These are phyloP conservation scores for Fonsecaea monophora DNA, from an alignment of 2,329 filamentous ascomycete species.

Conservation along the genomic window DNA sequence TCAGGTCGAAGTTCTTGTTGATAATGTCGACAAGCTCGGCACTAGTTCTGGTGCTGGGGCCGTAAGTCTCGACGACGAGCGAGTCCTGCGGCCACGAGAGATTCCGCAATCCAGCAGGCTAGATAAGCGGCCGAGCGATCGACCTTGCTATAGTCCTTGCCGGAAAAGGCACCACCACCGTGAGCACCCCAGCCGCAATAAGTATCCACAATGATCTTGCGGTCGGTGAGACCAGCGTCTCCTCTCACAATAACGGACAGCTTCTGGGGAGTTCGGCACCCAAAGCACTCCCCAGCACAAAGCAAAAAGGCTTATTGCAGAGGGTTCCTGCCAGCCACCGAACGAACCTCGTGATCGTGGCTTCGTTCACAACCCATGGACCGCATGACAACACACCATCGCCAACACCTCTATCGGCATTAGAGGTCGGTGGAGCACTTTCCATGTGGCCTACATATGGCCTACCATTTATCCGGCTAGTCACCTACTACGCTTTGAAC, in stretches of 20 bases:
- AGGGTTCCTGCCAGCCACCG: too few species aligned
- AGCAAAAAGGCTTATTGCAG: too few species aligned
- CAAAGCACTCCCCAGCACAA: too few species aligned
- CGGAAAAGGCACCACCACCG: conserved; percentile 99
- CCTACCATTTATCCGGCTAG: neutral
- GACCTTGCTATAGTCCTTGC: conserved; percentile 99
- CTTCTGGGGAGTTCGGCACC: too few species aligned
- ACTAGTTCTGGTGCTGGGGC: conserved; percentile 86
- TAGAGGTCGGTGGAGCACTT: neutral
- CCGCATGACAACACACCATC: neutral
- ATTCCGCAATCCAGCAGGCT: conserved; percentile 98
- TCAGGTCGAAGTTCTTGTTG: conserved; percentile 93
- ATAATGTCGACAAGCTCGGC: conserved; percentile 96
- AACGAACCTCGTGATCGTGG: too few species aligned
- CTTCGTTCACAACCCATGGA: too few species aligned
- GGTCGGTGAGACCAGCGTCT: conserved; percentile 95
- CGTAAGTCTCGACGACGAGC: conserved; percentile 96
- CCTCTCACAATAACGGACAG: too few species aligned
- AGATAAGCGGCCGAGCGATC: conserved; percentile 98
- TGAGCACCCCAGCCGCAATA: conserved; percentile 99
- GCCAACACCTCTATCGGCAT: neutral
- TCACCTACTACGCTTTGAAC: neutral
- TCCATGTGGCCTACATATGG: neutral
- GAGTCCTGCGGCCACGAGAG: conserved; percentile 85
- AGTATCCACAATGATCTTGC: conserved; percentile 99